Evolutionary conservation across 108 stramenopile genomes (phyloP), one percentile per base, ranked within the genome.

Genomic region (Skeletonema grethae): DNA sequence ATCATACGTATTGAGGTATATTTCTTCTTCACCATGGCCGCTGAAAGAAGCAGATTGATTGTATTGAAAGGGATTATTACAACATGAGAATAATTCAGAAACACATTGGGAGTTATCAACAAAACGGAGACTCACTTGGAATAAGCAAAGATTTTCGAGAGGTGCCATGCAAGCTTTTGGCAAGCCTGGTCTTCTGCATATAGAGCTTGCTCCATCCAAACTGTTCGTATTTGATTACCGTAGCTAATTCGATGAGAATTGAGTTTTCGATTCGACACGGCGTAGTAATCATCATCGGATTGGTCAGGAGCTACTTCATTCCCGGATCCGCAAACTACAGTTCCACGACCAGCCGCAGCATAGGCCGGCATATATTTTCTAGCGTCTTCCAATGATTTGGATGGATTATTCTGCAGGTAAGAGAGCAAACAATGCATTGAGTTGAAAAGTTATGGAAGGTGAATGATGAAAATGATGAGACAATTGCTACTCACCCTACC

Each of bases 111-210:
- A 34, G 34, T 6, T 11, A 38, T 38, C 10, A 11, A 38, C 36
- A 38, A 38, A 38, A 38, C 34, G 10, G 9, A 38, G 36, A 38
- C 36, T 38, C 36, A 38, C 36, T 38, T 38, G 36, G 36, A 38
- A 38, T 38, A 38, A 11, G 77, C 74, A 61, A 80, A 75, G 38
- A 76, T 83, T 62, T 83, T 79, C 30, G 63, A 57, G 11, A 85
- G 70, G 5, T 69, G 82, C 55, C 77, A 85, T 5, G 79, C 85
- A 46, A 85, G 58, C 15, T 75, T 55, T 62, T 85, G 85, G 22
- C 82, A 64, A 5, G 80, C 66, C 34, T 85, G 85, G 65, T 85
- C 85, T 29, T 31, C 24, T n/a, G 84, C 84, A 29, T 20, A 15
- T 16, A 82, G 64, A 3, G 41, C 65, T 7, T 58, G 13, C 24